These are phyloP conservation scores for Platismatia glauca DNA, from an alignment of 495 filamentous ascomycete species.

Conservation along the genomic window DNA sequence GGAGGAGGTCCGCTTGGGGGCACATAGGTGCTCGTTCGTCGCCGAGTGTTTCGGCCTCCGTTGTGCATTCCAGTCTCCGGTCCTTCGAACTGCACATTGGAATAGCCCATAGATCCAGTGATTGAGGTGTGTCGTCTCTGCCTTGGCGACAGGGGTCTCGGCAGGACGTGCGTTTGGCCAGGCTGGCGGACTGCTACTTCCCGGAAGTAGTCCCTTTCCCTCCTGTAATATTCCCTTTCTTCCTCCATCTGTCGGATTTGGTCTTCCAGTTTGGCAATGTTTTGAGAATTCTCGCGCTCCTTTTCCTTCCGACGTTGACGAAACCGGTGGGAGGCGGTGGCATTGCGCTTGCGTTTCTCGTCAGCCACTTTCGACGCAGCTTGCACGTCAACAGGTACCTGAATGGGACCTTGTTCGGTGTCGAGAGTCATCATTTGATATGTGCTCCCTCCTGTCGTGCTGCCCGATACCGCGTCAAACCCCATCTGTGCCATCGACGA, in stretches of 20 bases:
- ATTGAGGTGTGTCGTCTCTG: slow-evolving; percentile 17
- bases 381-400: slow-evolving; percentile 65
- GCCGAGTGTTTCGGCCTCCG: slow-evolving; percentile 23
- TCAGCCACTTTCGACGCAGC: slow-evolving; percentile 77
- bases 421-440: slow-evolving; percentile 30
- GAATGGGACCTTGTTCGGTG: slow-evolving; percentile 37
- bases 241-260: slow-evolving; percentile 47
- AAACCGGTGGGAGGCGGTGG: slow-evolving; percentile 84
- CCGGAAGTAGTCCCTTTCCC: slow-evolving; percentile 59
- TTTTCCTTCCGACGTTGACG: slow-evolving; percentile 82
- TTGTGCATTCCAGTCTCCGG: slow-evolving; percentile 15
- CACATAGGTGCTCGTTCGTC: slow-evolving; percentile 23
- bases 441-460: slow-evolving; percentile 20
- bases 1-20: slow-evolving; percentile 17
- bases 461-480: slow-evolving; percentile 24
- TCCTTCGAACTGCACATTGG: slow-evolving; percentile 13
- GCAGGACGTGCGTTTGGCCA: slow-evolving; percentile 32
- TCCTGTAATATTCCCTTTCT: slow-evolving; percentile 46
- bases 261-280: slow-evolving; percentile 47
- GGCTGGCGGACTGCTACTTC: slow-evolving; percentile 49
- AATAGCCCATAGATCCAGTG: slow-evolving; percentile 8
- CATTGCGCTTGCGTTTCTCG: slow-evolving; percentile 88
- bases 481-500: slow-evolving; percentile 20
- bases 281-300: slow-evolving; percentile 62
- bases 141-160: slow-evolving; percentile 37